A percentile compares a stretch with the other conserved stretches of the same genome.
These are phyloP conservation scores for Metschnikowia lachancei DNA, from an alignment of 805 yeast genomes.

Conservation along the genomic window DNA sequence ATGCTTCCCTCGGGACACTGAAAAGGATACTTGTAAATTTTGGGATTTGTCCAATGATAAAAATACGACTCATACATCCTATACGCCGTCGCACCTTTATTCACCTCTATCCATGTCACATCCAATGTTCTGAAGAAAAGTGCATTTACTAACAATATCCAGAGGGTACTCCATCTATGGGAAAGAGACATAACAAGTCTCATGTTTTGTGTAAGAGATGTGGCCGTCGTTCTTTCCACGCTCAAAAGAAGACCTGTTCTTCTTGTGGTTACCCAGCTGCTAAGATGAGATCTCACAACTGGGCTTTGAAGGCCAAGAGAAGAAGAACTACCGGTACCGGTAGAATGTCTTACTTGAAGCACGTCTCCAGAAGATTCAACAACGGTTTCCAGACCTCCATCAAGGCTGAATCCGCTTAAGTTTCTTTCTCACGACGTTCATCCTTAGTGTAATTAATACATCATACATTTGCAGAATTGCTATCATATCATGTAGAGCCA, in stretches of 20 bases:
- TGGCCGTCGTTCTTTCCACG: constrained; percentile 98
- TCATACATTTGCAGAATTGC: constrained; percentile 14
- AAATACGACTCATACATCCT: background rate
- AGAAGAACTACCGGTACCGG: constrained; percentile 99
- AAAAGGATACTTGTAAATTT: too few relatives aligned
- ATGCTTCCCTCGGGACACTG: too few relatives aligned
- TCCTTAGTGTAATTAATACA: constrained; percentile 19
- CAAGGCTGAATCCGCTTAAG: constrained; percentile 61
- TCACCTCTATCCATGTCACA: background rate
- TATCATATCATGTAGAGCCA: too few relatives aligned
- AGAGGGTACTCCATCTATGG: constrained; percentile 99
- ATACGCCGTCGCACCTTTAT: background rate
- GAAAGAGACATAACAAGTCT: constrained; percentile 99
- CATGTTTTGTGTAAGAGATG: constrained; percentile 99
- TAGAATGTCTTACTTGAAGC: constrained; percentile 97
- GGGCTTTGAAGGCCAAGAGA: constrained; percentile 99
- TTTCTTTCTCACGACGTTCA: constrained; percentile 8
- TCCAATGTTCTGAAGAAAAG: background rate
- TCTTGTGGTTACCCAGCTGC: constrained; percentile 99
- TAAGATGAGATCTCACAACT: constrained; percentile 97
- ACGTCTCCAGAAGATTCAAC: constrained; percentile 96
- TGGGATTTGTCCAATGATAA: too few relatives aligned
- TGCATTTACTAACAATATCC: constrained; percentile 24
- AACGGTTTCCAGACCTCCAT: constrained; percentile 96
- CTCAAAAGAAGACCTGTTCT: constrained; percentile 98